Percentiles rank a stretch among this genome's conserved stretches.
Conservation (phyloP, 495 filamentous ascomycete species). For the Thermothielavioides terrestris region DNA sequence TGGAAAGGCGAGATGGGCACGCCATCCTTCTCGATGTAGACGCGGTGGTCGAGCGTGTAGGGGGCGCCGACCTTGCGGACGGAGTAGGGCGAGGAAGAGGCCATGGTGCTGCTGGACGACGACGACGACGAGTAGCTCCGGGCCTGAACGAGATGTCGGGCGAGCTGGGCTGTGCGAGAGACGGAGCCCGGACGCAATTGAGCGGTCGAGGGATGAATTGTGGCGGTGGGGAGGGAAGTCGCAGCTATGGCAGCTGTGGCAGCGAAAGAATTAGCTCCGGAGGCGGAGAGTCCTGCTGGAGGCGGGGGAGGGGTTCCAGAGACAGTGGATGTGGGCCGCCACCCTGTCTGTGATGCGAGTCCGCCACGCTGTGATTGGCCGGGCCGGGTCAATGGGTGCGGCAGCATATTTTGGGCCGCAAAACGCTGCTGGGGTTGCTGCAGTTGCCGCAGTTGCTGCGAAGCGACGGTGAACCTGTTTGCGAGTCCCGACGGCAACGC, state of each 20-base stretch:
- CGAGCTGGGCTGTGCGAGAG: constrained; percentile 46
- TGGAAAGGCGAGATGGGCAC: constrained; percentile 90
- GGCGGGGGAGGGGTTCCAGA: constrained; percentile 34
- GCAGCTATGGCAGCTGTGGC: too few species aligned
- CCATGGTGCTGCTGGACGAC: constrained; percentile 37
- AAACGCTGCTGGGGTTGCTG: not conserved
- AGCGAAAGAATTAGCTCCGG: constrained; percentile 1
- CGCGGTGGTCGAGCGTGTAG: constrained; percentile 92
- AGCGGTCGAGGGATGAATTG: constrained; percentile 17
- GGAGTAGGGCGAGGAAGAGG: constrained; percentile 51
- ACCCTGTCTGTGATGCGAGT: constrained; percentile 26
- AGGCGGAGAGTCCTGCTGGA: constrained; percentile 19
- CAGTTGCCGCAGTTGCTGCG: too few species aligned
- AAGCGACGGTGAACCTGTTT: too few species aligned
- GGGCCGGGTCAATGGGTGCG: constrained; percentile 11
- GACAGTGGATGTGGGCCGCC: constrained; percentile 16
- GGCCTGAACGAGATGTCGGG: constrained; percentile 41
- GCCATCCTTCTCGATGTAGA: constrained; percentile 98
- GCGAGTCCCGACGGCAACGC: constrained; percentile 1
- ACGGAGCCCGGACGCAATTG: constrained; percentile 35
- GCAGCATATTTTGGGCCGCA: constrained; percentile 16
- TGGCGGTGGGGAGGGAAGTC: constrained; percentile 2
- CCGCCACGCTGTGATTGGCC: constrained; percentile 26
- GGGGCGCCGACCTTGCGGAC: constrained; percentile 79
- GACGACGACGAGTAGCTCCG: constrained; percentile 12